Evolutionary conservation across 345 rosid species (phyloP), one percentile per base, ranked within the genome.

Genomic region (Microcos paniculata): DNA sequence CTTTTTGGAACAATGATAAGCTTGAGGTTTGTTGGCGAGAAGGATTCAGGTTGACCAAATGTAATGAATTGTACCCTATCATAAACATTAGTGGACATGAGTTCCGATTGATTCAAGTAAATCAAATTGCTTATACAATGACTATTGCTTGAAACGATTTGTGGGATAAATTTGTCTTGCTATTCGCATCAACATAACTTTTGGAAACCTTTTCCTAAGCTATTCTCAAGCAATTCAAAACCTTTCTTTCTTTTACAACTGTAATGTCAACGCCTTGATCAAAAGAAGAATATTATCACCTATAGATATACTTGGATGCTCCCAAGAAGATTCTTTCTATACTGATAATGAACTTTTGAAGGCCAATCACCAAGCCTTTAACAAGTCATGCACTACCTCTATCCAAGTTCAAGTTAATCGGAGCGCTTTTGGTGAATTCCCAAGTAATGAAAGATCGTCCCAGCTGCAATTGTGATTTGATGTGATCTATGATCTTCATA

Each of bases 341-440:
- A 40, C 23, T 8, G 16, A 4, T 68, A 40, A 18, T 16, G 26
- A 8, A 68, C 8, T 1, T 4, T 40, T 16, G 3, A 16, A 21
- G 15, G 14, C 1, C 24, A 4, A 1, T 23, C 14, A 14, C 23
- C 33, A 14, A 15, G 21, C 8, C 19, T 66, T 24, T 3, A 1
- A 0, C 1, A 0, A 2, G 1, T 0, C 6, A 23, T 66, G 71
- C 16, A 0, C 0, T 0, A 30, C 3, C 23, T 4, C 56, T 16
- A 46, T 46, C 56, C 56, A 46, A 46, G 72, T 68, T 68, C 40
- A 46, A 38, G 55, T 68, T 28, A 68, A 68, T 16, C 16, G 28
- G 40, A 46, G 10, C 4, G 21, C 23, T 46, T 46, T 16, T 52
- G 8, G 6, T 16, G 38, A 18, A 46, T n/a, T n/a, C 23, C 40